A percentile compares a stretch with the other conserved stretches of the same genome.
These are phyloP conservation scores for Pulicaria dysenterica DNA, from an alignment of 129 eudicot genomes.

Conservation along the genomic window DNA sequence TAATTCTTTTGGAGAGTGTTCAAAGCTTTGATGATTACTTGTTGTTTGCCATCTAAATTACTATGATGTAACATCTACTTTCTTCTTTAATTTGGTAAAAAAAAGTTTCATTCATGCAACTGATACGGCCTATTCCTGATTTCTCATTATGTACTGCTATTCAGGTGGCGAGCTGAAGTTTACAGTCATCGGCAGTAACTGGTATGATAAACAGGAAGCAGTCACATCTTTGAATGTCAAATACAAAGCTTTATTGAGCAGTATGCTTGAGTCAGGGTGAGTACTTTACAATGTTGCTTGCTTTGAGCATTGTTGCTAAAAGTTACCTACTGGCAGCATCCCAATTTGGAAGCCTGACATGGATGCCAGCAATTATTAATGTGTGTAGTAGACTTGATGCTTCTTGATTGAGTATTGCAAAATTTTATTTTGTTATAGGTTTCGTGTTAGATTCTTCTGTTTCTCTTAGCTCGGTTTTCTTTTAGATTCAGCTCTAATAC, in stretches of 20 bases:
- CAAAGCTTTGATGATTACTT: no score
- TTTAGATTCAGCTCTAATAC: neutral
- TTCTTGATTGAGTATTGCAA: neutral
- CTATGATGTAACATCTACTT: no score
- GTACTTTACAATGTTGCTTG: slow-evolving; percentile 31
- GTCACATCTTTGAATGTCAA: slow-evolving; percentile 53
- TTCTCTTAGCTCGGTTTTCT: neutral
- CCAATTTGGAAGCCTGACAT: slow-evolving; percentile 4
- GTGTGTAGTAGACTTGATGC: neutral
- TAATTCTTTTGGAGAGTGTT: no score
- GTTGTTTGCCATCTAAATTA: no score
- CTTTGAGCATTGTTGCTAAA: neutral
- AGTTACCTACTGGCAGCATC: slow-evolving; percentile 19
- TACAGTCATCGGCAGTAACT: slow-evolving; percentile 45
- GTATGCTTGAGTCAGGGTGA: slow-evolving; percentile 61
- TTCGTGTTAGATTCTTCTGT: neutral
- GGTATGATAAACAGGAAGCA: slow-evolving; percentile 57
- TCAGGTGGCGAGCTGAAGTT: slow-evolving; percentile 42
- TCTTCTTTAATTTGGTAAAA: no score
- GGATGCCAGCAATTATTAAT: neutral
- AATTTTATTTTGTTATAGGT: neutral
- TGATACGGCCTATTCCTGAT: neutral
- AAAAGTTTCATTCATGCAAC: neutral
- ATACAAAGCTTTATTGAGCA: slow-evolving; percentile 62
- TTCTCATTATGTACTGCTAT: neutral